Conservation (phyloP, 2,329 filamentous ascomycete species). For the Colletotrichum sidae region DNA sequence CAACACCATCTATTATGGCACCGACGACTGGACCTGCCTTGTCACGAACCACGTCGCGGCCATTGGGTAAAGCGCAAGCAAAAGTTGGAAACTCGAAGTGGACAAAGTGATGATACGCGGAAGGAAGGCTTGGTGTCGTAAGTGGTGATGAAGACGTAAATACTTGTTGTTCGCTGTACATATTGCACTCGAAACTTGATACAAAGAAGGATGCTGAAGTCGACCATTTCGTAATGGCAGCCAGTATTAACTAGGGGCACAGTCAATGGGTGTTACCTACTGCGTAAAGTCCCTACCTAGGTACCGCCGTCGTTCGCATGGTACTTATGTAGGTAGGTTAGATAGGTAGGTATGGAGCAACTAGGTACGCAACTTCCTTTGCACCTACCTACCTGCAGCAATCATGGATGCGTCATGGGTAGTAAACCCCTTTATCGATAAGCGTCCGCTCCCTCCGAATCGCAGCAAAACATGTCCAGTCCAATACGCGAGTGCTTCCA, state of each 20-base stretch:
- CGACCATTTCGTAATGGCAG: no score
- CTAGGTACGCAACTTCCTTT: background rate
- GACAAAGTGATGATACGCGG: background rate
- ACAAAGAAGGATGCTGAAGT: background rate
- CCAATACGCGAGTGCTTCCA: no score
- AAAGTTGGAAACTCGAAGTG: background rate
- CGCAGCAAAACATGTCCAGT: no score
- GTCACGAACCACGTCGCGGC: constrained; percentile 55
- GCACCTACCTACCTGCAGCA: background rate
- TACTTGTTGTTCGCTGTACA: constrained; percentile 18
- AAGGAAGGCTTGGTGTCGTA: background rate
- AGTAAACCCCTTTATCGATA: constrained; percentile 24
- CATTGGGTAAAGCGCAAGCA: constrained; percentile 9
- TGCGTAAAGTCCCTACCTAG: no score
- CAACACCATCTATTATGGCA: constrained; percentile 58
- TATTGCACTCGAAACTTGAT: constrained; percentile 1
- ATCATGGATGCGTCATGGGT: constrained; percentile 33
- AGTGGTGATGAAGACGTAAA: background rate
- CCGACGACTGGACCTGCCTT: constrained; percentile 55
- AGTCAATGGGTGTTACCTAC: no score
- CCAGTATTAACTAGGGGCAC: background rate
- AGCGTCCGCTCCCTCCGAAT: background rate
- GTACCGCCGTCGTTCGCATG: no score
- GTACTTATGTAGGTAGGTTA: no score
- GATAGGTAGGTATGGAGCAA: background rate